These are phyloP conservation scores for Aspergillus incahuasiensis DNA, from an alignment of 495 filamentous ascomycete species.

Conservation along the genomic window DNA sequence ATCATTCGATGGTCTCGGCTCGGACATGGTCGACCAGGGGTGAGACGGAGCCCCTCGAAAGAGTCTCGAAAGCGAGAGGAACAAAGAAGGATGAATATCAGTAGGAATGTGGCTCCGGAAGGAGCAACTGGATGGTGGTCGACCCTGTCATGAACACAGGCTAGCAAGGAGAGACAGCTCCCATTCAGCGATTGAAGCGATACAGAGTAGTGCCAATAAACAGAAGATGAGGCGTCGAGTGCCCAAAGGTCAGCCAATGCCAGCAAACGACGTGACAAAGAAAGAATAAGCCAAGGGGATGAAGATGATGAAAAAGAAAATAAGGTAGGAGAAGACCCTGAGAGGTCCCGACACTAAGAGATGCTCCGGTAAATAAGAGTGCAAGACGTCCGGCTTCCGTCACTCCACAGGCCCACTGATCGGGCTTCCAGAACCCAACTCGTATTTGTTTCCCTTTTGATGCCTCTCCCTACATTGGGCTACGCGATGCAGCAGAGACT, in stretches of 20 bases:
- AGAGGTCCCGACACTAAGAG: not conserved
- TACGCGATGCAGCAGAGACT: not conserved
- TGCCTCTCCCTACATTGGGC: not conserved
- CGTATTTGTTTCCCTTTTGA: not conserved
- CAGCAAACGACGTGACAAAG: not conserved
- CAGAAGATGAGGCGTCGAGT: not conserved
- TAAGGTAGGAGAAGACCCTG: not conserved
- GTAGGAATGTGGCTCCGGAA: slow-evolving; percentile 22
- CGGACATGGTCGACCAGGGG: slow-evolving; percentile 31
- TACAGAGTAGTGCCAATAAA: not conserved
- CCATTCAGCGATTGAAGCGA: slow-evolving; percentile 1
- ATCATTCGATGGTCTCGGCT: slow-evolving; percentile 21
- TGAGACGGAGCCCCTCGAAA: slow-evolving; percentile 11
- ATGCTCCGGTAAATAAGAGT: too few species aligned
- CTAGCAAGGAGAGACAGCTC: slow-evolving; percentile 3
- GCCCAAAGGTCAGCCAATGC: slow-evolving; percentile 1
- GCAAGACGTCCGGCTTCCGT: not conserved
- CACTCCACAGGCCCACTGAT: not conserved
- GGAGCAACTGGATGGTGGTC: slow-evolving; percentile 11
- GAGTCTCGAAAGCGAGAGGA: slow-evolving; percentile 6
- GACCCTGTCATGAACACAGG: slow-evolving; percentile 13
- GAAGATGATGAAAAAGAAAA: not conserved
- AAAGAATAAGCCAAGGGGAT: not conserved
- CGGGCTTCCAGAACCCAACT: not conserved
- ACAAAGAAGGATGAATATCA: slow-evolving; percentile 17